Evolutionary conservation across 306 rosid species (phyloP).

Genomic region (Neltuma alba): DNA sequence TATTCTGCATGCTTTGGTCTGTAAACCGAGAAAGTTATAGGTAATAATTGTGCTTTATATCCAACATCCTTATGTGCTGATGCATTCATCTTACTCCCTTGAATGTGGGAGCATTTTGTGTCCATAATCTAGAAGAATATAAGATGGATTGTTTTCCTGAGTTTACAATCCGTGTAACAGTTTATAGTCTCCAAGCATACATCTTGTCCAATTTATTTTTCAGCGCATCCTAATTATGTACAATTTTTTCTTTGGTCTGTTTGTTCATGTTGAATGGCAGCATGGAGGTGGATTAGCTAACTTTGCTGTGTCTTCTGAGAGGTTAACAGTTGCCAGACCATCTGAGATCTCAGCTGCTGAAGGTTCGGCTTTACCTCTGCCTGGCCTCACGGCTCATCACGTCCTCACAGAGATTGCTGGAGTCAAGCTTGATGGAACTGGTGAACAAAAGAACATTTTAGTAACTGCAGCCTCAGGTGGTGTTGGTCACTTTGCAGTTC

Average conservation of each 20-base stretch:
- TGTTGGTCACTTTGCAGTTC: constrained; percentile 78
- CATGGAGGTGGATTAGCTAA: constrained; percentile 82
- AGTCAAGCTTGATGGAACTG: constrained; percentile 60
- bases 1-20: neutral
- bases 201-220: neutral
- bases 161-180: neutral
- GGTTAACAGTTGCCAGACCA: constrained; percentile 49
- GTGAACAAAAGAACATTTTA: constrained; percentile 54
- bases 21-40: neutral
- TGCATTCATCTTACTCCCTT: neutral
- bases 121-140: constrained; percentile 4
- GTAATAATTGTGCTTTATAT: neutral
- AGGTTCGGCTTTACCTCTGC: constrained; percentile 62
- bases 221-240: neutral
- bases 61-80: neutral
- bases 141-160: neutral
- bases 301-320: constrained; percentile 54
- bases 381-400: constrained; percentile 69
- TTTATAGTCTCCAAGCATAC: neutral
- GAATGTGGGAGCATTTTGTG: neutral
- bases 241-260: neutral
- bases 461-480: constrained; percentile 92
- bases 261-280: constrained; percentile 38
- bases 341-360: constrained; percentile 58
- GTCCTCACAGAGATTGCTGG: constrained; percentile 57